Evolutionary conservation across 129 eudicot species (phyloP).

Genomic region (Tagetes patula): DNA sequence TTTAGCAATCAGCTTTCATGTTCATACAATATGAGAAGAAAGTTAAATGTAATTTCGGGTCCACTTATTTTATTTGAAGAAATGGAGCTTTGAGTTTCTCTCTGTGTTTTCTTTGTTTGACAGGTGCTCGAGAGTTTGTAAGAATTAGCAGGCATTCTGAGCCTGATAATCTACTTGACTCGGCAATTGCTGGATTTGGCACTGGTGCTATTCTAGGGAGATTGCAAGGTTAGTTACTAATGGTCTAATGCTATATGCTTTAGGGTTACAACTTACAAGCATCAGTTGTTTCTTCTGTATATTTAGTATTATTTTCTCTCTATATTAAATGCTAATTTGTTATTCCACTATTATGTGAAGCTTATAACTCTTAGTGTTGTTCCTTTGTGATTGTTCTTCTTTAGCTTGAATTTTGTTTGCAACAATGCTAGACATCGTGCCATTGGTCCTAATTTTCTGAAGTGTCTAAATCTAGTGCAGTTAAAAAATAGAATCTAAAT

Average conservation of each 20-base stretch:
- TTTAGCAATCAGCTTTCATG: not conserved
- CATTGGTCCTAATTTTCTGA: not conserved
- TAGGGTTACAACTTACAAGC: not conserved
- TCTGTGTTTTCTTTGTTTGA: conserved; percentile 18
- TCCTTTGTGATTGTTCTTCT: not conserved
- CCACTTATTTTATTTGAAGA: not conserved
- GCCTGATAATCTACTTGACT: conserved; percentile 77
- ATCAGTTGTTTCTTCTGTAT: not conserved
- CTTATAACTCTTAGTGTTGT: not conserved
- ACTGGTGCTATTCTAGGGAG: conserved; percentile 95
- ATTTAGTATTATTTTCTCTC: not conserved
- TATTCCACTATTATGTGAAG: not conserved
- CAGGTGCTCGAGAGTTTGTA: conserved; percentile 92
- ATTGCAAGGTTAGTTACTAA: conserved; percentile 69
- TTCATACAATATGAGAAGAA: not conserved
- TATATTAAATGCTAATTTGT: not conserved
- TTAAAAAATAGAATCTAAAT: not conserved
- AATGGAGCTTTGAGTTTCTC: not conserved
- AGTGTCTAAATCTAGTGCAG: not conserved
- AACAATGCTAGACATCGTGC: conserved; percentile 1
- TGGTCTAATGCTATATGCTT: not conserved
- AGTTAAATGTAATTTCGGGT: conserved; percentile 14
- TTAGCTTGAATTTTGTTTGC: not conserved
- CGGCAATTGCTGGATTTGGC: conserved; percentile 83
- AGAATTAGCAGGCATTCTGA: conserved; percentile 64